Evolutionary conservation across 2,329 filamentous ascomycete species (phyloP).

Genomic region (Stachybotrys chlorohalonatus): DNA sequence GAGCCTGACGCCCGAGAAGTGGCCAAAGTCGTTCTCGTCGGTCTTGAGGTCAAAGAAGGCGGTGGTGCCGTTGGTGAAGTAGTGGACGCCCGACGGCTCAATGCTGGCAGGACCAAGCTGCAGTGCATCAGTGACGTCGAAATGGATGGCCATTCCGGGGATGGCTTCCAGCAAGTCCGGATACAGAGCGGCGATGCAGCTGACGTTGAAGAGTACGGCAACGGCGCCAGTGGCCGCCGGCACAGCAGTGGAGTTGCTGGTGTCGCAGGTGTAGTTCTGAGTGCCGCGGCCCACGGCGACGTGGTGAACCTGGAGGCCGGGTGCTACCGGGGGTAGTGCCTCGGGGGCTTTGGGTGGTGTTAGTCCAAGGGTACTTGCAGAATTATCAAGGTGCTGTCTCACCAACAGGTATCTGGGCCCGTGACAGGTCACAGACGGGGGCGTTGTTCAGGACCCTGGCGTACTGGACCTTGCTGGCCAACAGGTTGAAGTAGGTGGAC

Average conservation of each 20-base stretch:
- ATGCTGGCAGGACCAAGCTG: conserved; percentile 50
- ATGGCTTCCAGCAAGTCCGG: conserved; percentile 58
- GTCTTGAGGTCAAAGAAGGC: conserved; percentile 76
- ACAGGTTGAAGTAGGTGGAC: conserved; percentile 51
- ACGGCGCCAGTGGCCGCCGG: conserved; percentile 65
- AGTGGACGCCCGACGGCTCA: conserved; percentile 67
- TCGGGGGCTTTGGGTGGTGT: conserved; percentile 36
- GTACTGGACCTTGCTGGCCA: conserved; percentile 45
- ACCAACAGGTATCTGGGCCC: conserved; percentile 42
- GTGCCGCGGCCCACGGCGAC: conserved; percentile 82
- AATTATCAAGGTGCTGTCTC: not conserved
- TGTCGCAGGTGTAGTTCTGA: conserved; percentile 85
- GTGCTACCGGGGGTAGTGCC: conserved; percentile 50
- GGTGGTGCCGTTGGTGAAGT: conserved; percentile 61
- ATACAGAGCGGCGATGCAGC: conserved; percentile 64
- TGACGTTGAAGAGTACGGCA: conserved; percentile 81
- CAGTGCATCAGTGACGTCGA: conserved; percentile 39
- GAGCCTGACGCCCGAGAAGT: conserved; percentile 54
- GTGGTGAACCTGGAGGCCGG: conserved; percentile 59
- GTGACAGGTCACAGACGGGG: conserved; percentile 45
- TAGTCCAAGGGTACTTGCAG: conserved; percentile 6
- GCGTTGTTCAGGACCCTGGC: conserved; percentile 29
- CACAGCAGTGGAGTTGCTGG: conserved; percentile 45
- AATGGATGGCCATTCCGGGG: conserved; percentile 59
- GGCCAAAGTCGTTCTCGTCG: conserved; percentile 40